Evolutionary conservation across 2,329 filamentous ascomycete species (phyloP), one percentile per base, ranked within the genome.

Genomic region (Diplodia corticola): DNA sequence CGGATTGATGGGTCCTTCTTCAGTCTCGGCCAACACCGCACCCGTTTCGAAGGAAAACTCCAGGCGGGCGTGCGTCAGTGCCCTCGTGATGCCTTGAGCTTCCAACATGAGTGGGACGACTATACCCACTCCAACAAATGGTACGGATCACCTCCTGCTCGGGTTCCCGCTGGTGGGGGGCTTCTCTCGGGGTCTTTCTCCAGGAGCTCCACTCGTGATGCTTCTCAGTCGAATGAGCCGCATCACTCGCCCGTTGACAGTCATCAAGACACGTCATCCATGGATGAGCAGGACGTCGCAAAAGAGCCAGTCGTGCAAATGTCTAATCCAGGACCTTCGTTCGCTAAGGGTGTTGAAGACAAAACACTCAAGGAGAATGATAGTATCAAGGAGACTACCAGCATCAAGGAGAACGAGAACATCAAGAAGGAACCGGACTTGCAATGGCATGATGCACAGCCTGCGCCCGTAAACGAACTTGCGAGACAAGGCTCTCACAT

Each of bases 161-260:
- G 12, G 12, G 5, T 63, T 6, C 60, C 60, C 5, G 6, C 1
- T 0, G 57, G 57, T 20, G 57, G 49, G 20, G 12, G 10, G n/a
- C 40, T 0, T 12, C 57, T 40, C 9, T 2, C 1, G 5, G 40
- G 57, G 0, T 7, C 33, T 1, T 48, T 33, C 3, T 40, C 57
- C 13, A 33, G 30, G 7, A 61, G 6, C 26, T 4, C 57, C 5
- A 6, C 24, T 2, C 15, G 35, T n/a, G 3, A 17, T 24, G 57
- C 57, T 24, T 10, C 22, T 2, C 49, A 61, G 17, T 4, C 57
- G 1, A n/a, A 12, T 24, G 26, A 49, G 40, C 15, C 40, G 17
- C 57, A 40, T 46, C 49, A 48, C n/a, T 15, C 71, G 2, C 69
- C 67, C n/a, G 69, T 68, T 68, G 67, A 22, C 63, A 20, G 53